Conservation (phyloP, 257 asterid genomes). For the Nyctanthes arbortristis region DNA sequence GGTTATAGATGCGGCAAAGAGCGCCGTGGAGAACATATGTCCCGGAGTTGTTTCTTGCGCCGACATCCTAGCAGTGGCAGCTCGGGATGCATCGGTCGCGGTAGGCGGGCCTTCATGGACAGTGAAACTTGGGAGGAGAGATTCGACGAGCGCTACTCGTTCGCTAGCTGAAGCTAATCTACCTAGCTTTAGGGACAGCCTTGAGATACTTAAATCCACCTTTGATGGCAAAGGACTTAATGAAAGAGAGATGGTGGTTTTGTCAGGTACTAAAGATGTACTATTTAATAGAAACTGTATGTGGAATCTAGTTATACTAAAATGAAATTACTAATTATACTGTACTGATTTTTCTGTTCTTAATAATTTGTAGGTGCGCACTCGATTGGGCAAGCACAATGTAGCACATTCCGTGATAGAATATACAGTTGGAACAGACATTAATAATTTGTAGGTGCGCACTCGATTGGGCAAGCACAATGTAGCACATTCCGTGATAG, state of each 20-base stretch:
- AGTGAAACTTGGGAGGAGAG: slow-evolving; percentile 27
- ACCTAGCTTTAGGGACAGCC: slow-evolving; percentile 23
- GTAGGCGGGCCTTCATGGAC: slow-evolving; percentile 45
- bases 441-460: slow-evolving; percentile 27
- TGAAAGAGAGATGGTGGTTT: slow-evolving; percentile 35
- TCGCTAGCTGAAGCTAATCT: slow-evolving; percentile 25
- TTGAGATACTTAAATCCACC: slow-evolving; percentile 14
- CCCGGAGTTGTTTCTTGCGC: slow-evolving; percentile 44
- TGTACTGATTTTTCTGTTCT: no score
- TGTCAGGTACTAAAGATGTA: slow-evolving; percentile 27
- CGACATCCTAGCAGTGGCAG: slow-evolving; percentile 35
- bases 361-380: slow-evolving; percentile 1
- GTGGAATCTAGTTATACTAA: background rate
- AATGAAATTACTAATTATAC: no score
- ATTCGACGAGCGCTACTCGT: slow-evolving; percentile 34
- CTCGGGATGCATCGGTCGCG: slow-evolving; percentile 31
- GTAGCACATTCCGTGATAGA: slow-evolving; percentile 27
- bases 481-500: slow-evolving; percentile 29
- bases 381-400: slow-evolving; percentile 38
- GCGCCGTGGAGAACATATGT: slow-evolving; percentile 31
- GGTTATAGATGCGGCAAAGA: slow-evolving; percentile 38
- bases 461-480: slow-evolving; percentile 39
- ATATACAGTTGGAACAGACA: no score
- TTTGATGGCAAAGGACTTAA: slow-evolving; percentile 22
- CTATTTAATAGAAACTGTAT: no score